A percentile compares a stretch with the other conserved stretches of the same genome.
phyloP scores from a whole-genome alignment of 2,329 filamentous ascomycete species.

The Aspergillus aculeatinus region DNA sequence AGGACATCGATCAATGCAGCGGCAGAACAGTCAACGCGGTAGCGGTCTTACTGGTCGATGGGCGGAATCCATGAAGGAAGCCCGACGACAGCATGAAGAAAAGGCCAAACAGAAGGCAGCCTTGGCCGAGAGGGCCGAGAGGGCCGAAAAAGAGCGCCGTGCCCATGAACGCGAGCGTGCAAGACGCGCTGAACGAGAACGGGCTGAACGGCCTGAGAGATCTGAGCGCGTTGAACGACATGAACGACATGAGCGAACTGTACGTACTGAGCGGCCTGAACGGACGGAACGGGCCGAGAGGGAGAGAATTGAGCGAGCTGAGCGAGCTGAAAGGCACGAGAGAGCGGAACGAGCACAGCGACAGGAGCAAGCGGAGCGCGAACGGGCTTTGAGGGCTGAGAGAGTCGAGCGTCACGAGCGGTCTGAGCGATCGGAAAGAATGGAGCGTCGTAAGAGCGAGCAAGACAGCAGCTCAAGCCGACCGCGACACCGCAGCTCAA shows the following conservation, averaged over 20 bases:
- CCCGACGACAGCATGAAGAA: constrained; percentile 36
- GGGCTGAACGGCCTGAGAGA: background rate
- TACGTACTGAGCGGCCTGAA: constrained; percentile 20
- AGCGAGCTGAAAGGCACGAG: constrained; percentile 15
- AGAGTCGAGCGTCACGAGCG: constrained; percentile 12
- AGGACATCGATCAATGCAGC: constrained; percentile 28
- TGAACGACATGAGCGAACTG: constrained; percentile 5
- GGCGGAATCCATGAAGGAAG: constrained; percentile 37
- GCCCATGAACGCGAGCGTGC: constrained; percentile 3
- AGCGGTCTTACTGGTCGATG: constrained; percentile 35
- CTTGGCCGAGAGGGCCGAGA: constrained; percentile 8
- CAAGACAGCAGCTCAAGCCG: constrained; percentile 8
- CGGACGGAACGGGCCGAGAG: background rate
- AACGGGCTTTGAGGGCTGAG: constrained; percentile 11
- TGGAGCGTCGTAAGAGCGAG: constrained; percentile 2
- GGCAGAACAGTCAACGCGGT: constrained; percentile 33
- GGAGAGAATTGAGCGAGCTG: background rate
- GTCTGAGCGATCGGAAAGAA: constrained; percentile 3
- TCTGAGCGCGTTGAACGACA: background rate
- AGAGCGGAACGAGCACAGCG: constrained; percentile 9
- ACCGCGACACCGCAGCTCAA: constrained; percentile 21
- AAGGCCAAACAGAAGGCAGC: constrained; percentile 25
- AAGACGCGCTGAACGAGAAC: background rate
- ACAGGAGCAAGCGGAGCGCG: background rate
- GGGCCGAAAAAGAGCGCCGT: constrained; percentile 21